These are phyloP conservation scores for Ceratocystis papillata DNA, from an alignment of 2,329 filamentous ascomycete species.

Conservation along the genomic window DNA sequence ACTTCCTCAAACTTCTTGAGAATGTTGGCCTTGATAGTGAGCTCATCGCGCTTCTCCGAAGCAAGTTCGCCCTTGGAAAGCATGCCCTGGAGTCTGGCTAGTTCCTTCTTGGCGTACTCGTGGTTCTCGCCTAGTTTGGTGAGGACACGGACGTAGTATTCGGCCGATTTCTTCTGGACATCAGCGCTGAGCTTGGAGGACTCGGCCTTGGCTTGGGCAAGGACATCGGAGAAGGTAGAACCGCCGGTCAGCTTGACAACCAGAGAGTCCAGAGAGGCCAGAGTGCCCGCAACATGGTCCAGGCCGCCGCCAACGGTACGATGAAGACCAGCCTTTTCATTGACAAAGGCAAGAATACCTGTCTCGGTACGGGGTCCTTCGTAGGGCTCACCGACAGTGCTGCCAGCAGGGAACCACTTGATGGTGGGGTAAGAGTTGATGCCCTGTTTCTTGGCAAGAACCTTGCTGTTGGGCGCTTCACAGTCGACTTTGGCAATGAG, in stretches of 20 bases:
- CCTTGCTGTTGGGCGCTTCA: slow-evolving; percentile 76
- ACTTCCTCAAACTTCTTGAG: slow-evolving; percentile 63
- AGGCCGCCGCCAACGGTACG: slow-evolving; percentile 71
- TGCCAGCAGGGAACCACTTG: slow-evolving; percentile 90
- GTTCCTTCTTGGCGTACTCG: slow-evolving; percentile 75
- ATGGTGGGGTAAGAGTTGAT: slow-evolving; percentile 89
- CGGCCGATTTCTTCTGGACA: slow-evolving; percentile 62
- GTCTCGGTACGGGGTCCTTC: slow-evolving; percentile 63
- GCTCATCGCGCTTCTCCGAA: slow-evolving; percentile 76
- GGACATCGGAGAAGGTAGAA: slow-evolving; percentile 44
- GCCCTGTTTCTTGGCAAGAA: slow-evolving; percentile 61
- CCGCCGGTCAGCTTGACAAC: slow-evolving; percentile 63
- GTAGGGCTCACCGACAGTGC: slow-evolving; percentile 61
- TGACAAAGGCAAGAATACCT: slow-evolving; percentile 70
- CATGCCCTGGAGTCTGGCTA: slow-evolving; percentile 65
- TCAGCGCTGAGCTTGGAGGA: slow-evolving; percentile 53
- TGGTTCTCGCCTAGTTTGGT: slow-evolving; percentile 71
- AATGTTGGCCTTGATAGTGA: slow-evolving; percentile 79
- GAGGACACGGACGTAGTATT: slow-evolving; percentile 90
- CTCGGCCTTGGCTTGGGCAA: slow-evolving; percentile 61
- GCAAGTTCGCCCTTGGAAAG: slow-evolving; percentile 78
- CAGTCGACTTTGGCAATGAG: slow-evolving; percentile 92
- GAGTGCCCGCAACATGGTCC: slow-evolving; percentile 66
- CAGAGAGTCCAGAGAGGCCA: slow-evolving; percentile 65
- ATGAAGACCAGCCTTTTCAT: slow-evolving; percentile 80